Conservation (phyloP, 768 basidiomycete genomes). For the Termitomyces sp. region DNA sequence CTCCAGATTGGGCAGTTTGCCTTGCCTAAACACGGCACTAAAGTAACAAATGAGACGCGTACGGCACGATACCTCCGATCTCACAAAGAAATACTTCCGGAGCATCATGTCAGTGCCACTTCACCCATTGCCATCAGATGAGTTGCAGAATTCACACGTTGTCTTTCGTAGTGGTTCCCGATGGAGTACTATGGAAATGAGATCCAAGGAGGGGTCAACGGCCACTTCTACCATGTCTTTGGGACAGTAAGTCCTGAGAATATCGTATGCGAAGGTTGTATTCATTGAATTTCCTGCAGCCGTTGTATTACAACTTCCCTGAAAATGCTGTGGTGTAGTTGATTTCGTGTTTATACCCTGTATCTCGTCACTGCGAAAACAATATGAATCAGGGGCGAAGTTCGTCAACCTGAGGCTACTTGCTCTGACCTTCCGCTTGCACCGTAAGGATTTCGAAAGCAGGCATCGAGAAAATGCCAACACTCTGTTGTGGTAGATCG, state of each 20-base stretch:
- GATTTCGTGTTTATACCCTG: neutral
- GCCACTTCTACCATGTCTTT: conserved; percentile 78
- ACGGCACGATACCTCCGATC: conserved; percentile 63
- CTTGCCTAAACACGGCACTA: conserved; percentile 52
- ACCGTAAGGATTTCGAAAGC: no score
- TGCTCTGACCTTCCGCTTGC: no score
- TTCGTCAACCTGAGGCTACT: no score
- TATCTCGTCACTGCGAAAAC: neutral
- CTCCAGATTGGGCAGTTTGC: conserved; percentile 85
- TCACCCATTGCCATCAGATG: neutral
- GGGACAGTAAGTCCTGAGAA: conserved; percentile 43
- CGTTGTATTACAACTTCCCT: conserved; percentile 50
- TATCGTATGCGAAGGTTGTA: neutral
- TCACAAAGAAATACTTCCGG: conserved; percentile 60
- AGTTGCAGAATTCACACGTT: neutral
- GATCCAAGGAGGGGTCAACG: conserved; percentile 51
- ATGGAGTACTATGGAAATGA: conserved; percentile 60
- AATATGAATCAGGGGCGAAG: no score
- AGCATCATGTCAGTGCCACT: conserved; percentile 47
- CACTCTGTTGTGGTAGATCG: no score
- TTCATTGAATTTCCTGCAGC: conserved; percentile 22
- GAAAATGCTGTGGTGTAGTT: conserved; percentile 34
- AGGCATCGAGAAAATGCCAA: no score
- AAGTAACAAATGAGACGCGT: conserved; percentile 51
- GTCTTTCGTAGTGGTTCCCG: conserved; percentile 61